These are phyloP conservation scores for Lophiostoma macrostomum DNA, from an alignment of 495 filamentous ascomycete species.

Conservation along the genomic window DNA sequence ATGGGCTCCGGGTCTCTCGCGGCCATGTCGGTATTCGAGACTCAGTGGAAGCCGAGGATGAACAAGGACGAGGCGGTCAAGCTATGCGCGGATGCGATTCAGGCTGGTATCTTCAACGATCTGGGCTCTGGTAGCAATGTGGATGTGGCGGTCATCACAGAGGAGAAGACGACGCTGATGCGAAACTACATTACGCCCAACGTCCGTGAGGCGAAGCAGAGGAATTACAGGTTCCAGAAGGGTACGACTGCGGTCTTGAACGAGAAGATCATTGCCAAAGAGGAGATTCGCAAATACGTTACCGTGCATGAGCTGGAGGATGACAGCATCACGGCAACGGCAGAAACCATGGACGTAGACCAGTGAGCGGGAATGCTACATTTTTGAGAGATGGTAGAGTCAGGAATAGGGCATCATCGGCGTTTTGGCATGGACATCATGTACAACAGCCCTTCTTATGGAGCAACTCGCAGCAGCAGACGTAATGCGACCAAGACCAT, in stretches of 20 bases:
- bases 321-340: slow-evolving; percentile 53
- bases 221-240: slow-evolving; percentile 82
- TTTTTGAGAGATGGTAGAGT: neutral
- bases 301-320: slow-evolving; percentile 79
- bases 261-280: slow-evolving; percentile 86
- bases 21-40: slow-evolving; percentile 98
- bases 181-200: slow-evolving; percentile 92
- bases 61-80: slow-evolving; percentile 77
- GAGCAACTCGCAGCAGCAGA: neutral
- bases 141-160: slow-evolving; percentile 90
- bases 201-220: slow-evolving; percentile 82
- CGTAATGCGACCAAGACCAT: too few species aligned
- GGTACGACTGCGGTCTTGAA: slow-evolving; percentile 93
- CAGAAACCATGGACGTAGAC: slow-evolving; percentile 96
- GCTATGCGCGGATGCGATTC: slow-evolving; percentile 82
- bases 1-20: slow-evolving; percentile 97
- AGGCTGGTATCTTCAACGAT: slow-evolving; percentile 99
- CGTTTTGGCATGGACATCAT: slow-evolving; percentile 13
- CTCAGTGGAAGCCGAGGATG: slow-evolving; percentile 81
- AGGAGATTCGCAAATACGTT: slow-evolving; percentile 93
- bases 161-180: slow-evolving; percentile 87
- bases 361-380: slow-evolving; percentile 49
- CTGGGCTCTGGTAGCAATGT: slow-evolving; percentile 96
- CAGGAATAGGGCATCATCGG: neutral
- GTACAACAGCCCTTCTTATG: slow-evolving; percentile 1